Base-by-base conservation (phyloP, 306 rosid species). In the Casuarina glauca region DNA sequence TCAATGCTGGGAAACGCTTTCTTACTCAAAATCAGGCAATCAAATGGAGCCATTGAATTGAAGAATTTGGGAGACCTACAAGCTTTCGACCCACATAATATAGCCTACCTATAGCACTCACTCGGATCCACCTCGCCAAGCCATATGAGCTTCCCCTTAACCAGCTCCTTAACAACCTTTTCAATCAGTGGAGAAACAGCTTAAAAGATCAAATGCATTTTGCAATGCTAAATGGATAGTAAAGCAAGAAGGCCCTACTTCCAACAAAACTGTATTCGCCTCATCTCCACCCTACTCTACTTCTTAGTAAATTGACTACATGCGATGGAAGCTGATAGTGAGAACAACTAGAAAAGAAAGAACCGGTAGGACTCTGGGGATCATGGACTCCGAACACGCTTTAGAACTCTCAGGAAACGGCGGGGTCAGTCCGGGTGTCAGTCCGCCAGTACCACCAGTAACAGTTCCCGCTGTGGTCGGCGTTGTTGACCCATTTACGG, bases 211-310 rank as follows among this genome's bases (percentile, higher is more conserved):
- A 74, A 54, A 62, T 11, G 67, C 57, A 57, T 68, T 48, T 78
- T 61, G 62, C 57, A 57, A 48, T 61, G 73, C 75, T 81, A 77
- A 75, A 81, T 38, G 58, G 73, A 72, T 74, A 80, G 77, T 79
- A 72, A 82, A 86, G 81, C 77, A 51, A 48, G 78, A 74, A 75
- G 81, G 76, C 78, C 76, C 39, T 77, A 80, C 86, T 78, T 82
- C 84, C 88, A 91, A 80, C 97, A 92, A 92, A 95, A 94, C 82
- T 92, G 89, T 74, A 49, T 55, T 79, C 82, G 77, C 90, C 87
- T 79, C 82, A 87, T 60, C 50, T 32, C 57, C 67, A 19, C 50
- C 7, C 69, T 64, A 51, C 44, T 52, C 54, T 70, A 72, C 26
- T 60, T 78, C 53, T 35, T 52, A 52, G 69, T 76, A 20, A 67